phyloP scores from a whole-genome alignment of 1,284 basidiomycete species.

The Pterulicium gracile region DNA sequence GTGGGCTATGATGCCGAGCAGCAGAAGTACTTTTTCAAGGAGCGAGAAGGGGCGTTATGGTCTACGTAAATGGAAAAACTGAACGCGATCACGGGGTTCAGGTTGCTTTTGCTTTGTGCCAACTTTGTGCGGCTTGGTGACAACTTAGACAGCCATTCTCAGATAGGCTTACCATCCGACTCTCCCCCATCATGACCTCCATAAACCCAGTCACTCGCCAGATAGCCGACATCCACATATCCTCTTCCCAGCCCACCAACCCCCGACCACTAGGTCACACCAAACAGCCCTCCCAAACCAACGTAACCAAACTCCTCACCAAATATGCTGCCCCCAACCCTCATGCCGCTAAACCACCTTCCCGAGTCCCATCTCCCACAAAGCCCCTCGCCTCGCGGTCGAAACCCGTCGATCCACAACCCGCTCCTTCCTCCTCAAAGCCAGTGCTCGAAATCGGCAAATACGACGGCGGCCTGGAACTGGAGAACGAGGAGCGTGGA shows the following conservation, averaged over 20 bases:
- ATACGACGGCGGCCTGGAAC: conserved; percentile 82
- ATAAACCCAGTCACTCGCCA: conserved; percentile 36
- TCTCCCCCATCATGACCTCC: too few relatives aligned
- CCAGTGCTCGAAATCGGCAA: conserved; percentile 58
- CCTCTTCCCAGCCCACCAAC: conserved; percentile 27
- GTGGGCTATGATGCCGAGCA: too few relatives aligned
- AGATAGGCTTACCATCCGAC: too few relatives aligned
- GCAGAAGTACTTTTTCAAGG: too few relatives aligned
- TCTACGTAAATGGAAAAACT: too few relatives aligned
- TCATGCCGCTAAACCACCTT: conserved; percentile 21
- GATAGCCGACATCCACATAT: conserved; percentile 37
- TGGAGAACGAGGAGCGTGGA: conserved; percentile 61
- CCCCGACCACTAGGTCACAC: neutral
- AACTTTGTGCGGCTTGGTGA: too few relatives aligned
- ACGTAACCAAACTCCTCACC: conserved; percentile 53
- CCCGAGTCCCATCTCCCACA: conserved; percentile 15
- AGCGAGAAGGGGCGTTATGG: too few relatives aligned
- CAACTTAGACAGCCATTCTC: too few relatives aligned
- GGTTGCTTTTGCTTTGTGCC: too few relatives aligned
- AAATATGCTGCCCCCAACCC: conserved; percentile 56
- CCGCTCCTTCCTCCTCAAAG: neutral
- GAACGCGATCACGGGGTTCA: too few relatives aligned
- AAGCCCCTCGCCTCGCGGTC: conserved; percentile 9
- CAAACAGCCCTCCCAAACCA: conserved; percentile 42
- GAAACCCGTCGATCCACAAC: neutral